Conservation (phyloP, 2,329 filamentous ascomycete genomes). For the Exophiala mesophila region DNA sequence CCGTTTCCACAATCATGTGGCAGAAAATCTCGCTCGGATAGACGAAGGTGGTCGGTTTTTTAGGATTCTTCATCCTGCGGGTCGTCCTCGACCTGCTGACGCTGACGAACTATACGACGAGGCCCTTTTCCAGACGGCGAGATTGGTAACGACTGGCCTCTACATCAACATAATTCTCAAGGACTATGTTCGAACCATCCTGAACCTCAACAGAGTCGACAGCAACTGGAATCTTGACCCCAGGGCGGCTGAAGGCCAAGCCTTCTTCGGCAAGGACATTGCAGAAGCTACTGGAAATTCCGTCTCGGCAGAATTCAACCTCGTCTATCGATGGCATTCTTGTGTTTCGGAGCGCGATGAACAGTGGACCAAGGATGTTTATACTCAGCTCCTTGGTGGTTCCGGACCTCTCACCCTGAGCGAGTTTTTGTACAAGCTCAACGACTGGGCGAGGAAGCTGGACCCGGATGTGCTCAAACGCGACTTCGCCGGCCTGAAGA, state of each 20-base stretch:
- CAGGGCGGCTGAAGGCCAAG: slow-evolving; percentile 53
- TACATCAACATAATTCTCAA: slow-evolving; percentile 53
- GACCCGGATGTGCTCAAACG: slow-evolving; percentile 44
- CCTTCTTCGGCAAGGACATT: slow-evolving; percentile 42
- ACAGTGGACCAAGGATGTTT: slow-evolving; percentile 55
- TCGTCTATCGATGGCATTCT: slow-evolving; percentile 63
- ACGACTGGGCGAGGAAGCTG: slow-evolving; percentile 38
- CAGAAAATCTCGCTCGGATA: slow-evolving; percentile 57
- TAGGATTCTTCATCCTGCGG: slow-evolving; percentile 14
- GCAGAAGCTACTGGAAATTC: slow-evolving; percentile 60
- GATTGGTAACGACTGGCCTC: slow-evolving; percentile 50
- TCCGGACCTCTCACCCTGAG: slow-evolving; percentile 34
- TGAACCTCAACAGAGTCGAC: slow-evolving; percentile 55
- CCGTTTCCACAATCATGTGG: slow-evolving; percentile 66
- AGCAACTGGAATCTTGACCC: slow-evolving; percentile 61
- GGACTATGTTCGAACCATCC: slow-evolving; percentile 59
- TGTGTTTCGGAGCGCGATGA: slow-evolving; percentile 58
- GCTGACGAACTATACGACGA: slow-evolving; percentile 43
- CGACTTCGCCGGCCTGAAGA: slow-evolving; percentile 47
- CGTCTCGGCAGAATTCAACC: slow-evolving; percentile 64
- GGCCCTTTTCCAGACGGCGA: slow-evolving; percentile 54
- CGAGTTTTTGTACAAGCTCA: slow-evolving; percentile 39
- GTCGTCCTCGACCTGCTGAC: slow-evolving; percentile 34
- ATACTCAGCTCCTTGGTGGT: slow-evolving; percentile 44
- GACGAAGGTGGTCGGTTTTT: slow-evolving; percentile 61